A percentile compares a stretch with the other conserved stretches of the same genome.
Evolutionary conservation across 768 basidiomycete species (phyloP).

Genomic region (Russula foetens): DNA sequence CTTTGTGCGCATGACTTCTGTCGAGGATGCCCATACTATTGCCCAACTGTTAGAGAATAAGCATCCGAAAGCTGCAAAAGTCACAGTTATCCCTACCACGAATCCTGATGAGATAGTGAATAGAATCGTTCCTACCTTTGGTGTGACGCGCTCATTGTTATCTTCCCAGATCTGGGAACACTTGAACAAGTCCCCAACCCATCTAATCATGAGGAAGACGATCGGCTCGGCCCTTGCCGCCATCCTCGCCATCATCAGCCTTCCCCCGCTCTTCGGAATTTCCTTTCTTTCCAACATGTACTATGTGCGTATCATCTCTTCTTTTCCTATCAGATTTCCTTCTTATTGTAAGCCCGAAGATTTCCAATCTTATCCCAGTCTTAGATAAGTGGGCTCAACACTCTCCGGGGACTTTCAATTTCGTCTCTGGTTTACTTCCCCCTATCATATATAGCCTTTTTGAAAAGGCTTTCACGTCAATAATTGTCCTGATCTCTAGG

Average conservation of each 20-base stretch:
- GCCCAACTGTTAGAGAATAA: slow-evolving; percentile 63
- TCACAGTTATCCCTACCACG: slow-evolving; percentile 75
- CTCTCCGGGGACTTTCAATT: slow-evolving; percentile 62
- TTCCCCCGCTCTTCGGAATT: slow-evolving; percentile 62
- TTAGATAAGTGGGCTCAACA: slow-evolving; percentile 61
- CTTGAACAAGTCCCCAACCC: slow-evolving; percentile 62
- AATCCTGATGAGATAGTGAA: too few species aligned
- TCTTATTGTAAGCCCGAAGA: slow-evolving; percentile 30
- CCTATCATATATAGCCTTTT: slow-evolving; percentile 51
- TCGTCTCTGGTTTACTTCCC: slow-evolving; percentile 92
- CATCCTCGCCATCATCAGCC: too few species aligned
- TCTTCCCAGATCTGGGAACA: slow-evolving; percentile 79
- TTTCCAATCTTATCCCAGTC: slow-evolving; percentile 65
- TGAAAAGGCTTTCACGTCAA: slow-evolving; percentile 9
- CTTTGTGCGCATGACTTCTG: too few species aligned
- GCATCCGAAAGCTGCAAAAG: slow-evolving; percentile 60
- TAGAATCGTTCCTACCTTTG: too few species aligned
- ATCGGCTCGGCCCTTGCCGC: slow-evolving; percentile 89
- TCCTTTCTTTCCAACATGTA: slow-evolving; percentile 77
- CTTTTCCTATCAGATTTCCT: too few species aligned
- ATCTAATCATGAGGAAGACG: slow-evolving; percentile 55
- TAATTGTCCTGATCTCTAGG: slow-evolving; percentile 75
- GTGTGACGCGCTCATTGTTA: slow-evolving; percentile 5
- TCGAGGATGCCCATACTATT: too few species aligned
- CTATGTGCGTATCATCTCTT: slow-evolving; percentile 39